Evolutionary conservation across 148 eudicot genomes (phyloP), one percentile per base, ranked within the genome.

Genomic region (Dysphania ambrosioides): DNA sequence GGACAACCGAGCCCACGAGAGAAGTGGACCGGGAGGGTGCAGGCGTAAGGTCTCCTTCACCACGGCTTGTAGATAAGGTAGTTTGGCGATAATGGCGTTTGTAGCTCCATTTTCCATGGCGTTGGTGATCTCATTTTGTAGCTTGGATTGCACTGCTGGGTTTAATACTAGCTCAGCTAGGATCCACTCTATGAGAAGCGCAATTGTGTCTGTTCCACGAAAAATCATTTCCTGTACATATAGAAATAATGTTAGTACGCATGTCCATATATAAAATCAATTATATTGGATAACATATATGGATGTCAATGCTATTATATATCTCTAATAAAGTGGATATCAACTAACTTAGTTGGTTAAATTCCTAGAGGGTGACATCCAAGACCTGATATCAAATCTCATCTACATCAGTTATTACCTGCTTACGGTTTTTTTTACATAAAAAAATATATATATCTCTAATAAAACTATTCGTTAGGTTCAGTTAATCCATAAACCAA

Each of bases 1-100:
- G 61, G 91, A 79, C 1, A 90, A 64, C 8, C 94, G 77, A 47
- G 91, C 85, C 94, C 94, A 90, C 0, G 94, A 87, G 0, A 90
- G 86, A 11, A 90, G 90, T 9, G 94, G 94, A 11, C 94, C 94
- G 0, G 94, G 91, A 1, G 94, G 94, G 79, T 89, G 94, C 10
- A 87, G 41, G 5, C 93, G 75, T 0, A 89, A 76, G 3, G 86
- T 74, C 72, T 89, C 93, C 58, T 89, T 89, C n/a, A 89, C 79
- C 5, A 89, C 88, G 5, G 91, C 91, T 53, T 86, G 88, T 2
- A 89, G 84, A 73, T 83, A 89, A 9, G 86, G 84, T 40, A 87
- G 66, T 69, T 74, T 82, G 15, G 87, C 74, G 53, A 88, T 73
- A 16, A 51, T 68, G 0, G 83, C 77, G 16, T 85, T 86, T 1